A percentile compares a stretch with the other conserved stretches of the same genome.
phyloP scores from a whole-genome alignment of 371 early-diverging fungal species.

The Mucor piriformis region DNA sequence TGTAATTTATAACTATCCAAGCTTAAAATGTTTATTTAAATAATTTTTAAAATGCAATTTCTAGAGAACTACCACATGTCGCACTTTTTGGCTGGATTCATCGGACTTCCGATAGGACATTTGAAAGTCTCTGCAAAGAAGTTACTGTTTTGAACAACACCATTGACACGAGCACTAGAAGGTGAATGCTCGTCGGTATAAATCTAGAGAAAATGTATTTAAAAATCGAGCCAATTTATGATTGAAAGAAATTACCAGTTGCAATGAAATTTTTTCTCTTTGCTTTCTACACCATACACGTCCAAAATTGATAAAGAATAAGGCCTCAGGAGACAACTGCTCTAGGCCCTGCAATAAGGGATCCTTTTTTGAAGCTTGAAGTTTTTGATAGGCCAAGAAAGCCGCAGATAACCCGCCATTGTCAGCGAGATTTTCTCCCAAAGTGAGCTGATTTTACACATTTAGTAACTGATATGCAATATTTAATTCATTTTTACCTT shows the following conservation, averaged over 20 bases:
- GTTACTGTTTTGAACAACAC: slow-evolving; percentile 51
- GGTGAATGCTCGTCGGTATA: slow-evolving; percentile 55
- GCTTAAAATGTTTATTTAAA: background rate
- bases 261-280: slow-evolving; percentile 18
- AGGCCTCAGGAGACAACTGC: slow-evolving; percentile 39
- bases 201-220: slow-evolving; percentile 16
- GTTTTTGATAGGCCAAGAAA: slow-evolving; percentile 37
- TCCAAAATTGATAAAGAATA: slow-evolving; percentile 50
- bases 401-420: slow-evolving; percentile 65
- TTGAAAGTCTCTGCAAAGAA: slow-evolving; percentile 61
- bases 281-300: slow-evolving; percentile 42
- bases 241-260: slow-evolving; percentile 20
- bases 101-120: slow-evolving; percentile 49
- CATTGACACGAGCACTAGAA: slow-evolving; percentile 50
- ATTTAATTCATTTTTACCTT: slow-evolving; percentile 6
- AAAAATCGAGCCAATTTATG: background rate
- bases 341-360: slow-evolving; percentile 25
- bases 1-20: too few species aligned
- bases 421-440: slow-evolving; percentile 81
- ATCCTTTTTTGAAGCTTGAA: slow-evolving; percentile 22
- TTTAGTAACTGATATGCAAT: background rate
- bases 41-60: background rate
- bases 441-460: slow-evolving; percentile 39
- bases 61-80: slow-evolving; percentile 38
- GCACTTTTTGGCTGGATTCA: slow-evolving; percentile 53